Percentiles rank a stretch among this genome's conserved stretches.
phyloP scores from a whole-genome alignment of 2,329 filamentous ascomycete species.

The Colletotrichum endophyticum region DNA sequence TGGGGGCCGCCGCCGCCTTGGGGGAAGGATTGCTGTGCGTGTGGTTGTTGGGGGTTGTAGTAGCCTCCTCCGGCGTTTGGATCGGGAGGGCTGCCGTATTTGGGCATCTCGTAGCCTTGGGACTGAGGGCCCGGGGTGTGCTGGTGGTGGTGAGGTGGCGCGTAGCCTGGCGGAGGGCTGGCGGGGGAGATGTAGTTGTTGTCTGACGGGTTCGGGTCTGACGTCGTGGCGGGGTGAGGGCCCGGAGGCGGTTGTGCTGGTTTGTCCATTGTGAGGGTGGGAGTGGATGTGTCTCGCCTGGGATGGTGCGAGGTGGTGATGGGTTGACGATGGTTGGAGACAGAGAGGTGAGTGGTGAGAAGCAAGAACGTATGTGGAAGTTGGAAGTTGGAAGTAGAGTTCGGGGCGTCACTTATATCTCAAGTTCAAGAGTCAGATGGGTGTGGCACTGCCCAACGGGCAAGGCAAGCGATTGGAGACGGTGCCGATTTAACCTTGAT shows the following conservation, averaged over 20 bases:
- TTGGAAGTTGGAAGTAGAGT: neutral
- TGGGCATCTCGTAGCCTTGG: neutral
- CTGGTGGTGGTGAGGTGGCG: neutral
- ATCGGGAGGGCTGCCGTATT: constrained; percentile 3
- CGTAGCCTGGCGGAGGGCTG: neutral
- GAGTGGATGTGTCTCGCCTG: neutral
- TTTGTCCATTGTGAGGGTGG: neutral
- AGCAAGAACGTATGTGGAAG: neutral
- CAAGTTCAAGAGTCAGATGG: neutral
- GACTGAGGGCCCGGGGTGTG: neutral
- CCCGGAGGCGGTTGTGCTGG: neutral
- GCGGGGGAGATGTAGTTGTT: neutral
- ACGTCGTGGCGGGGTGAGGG: neutral
- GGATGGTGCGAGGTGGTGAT: accelerated
- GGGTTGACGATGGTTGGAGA: neutral
- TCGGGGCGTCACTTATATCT: constrained; percentile 3
- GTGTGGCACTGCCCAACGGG: neutral
- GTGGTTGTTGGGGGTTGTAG: neutral
- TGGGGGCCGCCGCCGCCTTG: neutral
- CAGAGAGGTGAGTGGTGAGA: neutral
- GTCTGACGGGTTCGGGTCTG: neutral
- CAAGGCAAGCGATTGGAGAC: neutral
- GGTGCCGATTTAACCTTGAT: constrained; percentile 2
- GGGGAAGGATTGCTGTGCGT: neutral
- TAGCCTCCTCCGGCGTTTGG: neutral